Conservation (phyloP, 371 early-diverging fungal species). For the Chytridium lagenaria region DNA sequence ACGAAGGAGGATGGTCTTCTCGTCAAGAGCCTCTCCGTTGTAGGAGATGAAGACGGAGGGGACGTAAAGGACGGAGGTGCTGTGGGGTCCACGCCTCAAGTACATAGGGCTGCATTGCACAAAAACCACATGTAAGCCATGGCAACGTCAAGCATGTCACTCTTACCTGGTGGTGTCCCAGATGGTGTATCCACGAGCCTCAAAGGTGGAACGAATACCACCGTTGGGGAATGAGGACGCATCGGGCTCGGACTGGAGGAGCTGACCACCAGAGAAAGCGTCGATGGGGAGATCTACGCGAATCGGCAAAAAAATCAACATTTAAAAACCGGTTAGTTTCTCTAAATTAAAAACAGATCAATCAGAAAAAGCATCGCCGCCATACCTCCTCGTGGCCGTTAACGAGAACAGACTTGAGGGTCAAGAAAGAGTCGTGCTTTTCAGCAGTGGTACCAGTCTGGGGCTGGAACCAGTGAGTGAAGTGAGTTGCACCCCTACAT, state of each 20-base stretch:
- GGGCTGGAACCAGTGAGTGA: conserved; percentile 99
- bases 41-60: conserved; percentile 98
- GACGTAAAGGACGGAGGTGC: conserved; percentile 89
- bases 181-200: conserved; percentile 98
- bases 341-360: too few relatives aligned
- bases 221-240: conserved; percentile 99
- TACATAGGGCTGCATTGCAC: conserved; percentile 90
- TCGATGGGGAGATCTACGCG: conserved; percentile 79
- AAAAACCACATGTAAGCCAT: background rate
- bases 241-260: conserved; percentile 98
- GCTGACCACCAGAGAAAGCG: conserved; percentile 93
- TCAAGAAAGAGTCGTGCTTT: conserved; percentile 98
- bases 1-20: conserved; percentile 95
- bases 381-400: conserved; percentile 81
- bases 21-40: conserved; percentile 98
- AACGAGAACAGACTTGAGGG: conserved; percentile 71
- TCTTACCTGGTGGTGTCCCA: conserved; percentile 85
- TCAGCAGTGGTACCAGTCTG: conserved; percentile 97
- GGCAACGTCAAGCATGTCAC: background rate
- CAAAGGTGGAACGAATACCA: conserved; percentile 97
- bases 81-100: conserved; percentile 90
- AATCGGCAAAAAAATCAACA: background rate
- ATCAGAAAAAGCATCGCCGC: too few relatives aligned
- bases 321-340: too few relatives aligned
- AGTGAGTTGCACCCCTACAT: conserved; percentile 83